Base-by-base conservation (phyloP, 306 rosid genomes). In the Cucurbita argyrosperma region DNA sequence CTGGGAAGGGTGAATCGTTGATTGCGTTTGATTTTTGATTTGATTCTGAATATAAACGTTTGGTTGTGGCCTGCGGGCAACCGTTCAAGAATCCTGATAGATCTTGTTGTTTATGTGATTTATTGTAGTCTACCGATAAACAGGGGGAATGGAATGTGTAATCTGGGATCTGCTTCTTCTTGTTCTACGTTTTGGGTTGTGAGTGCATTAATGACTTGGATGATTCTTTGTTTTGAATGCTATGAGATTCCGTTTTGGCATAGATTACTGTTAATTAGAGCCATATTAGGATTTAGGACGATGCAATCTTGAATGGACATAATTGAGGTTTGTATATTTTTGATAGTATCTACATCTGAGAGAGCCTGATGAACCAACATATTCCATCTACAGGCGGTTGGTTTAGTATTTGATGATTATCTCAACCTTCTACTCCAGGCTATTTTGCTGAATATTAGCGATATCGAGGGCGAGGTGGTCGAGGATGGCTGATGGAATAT, bases 401-500 rank as follows among this genome's bases (percentile, higher is more conserved):
- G 65, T 82, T 79, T 80, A 77, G 80, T 76, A 87, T 80, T 55
- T 76, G n/a, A 47, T 81, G 76, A 49, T 79, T 68, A 84, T 53
- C 60, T 74, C 79, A 37, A 78, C 79, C 61, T 74, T 73, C 54
- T 18, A 55, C 30, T 21, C 60, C 64, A 40, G 69, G 19, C 59
- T 72, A 58, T 42, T 66, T 78, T n/a, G 78, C 76, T 75, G 71
- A 74, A 30, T 39, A 79, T 58, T 62, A 16, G 59, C 62, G 6
- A 38, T 66, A 59, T 68, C 79, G 56, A 73, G 47, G 78, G 81
- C 80, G 80, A 67, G 40, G 72, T 4, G 40, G 40, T 26, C 2
- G 75, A 82, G 43, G 58, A 91, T 91, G 97, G 87, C 85, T 11
- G 87, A 89, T 72, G 82, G 83, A 10, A 74, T 82, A 78, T 82